Evolutionary conservation across 2,329 filamentous ascomycete genomes (phyloP), one percentile per base, ranked within the genome.

Genomic region (Biscogniauxia sp.): DNA sequence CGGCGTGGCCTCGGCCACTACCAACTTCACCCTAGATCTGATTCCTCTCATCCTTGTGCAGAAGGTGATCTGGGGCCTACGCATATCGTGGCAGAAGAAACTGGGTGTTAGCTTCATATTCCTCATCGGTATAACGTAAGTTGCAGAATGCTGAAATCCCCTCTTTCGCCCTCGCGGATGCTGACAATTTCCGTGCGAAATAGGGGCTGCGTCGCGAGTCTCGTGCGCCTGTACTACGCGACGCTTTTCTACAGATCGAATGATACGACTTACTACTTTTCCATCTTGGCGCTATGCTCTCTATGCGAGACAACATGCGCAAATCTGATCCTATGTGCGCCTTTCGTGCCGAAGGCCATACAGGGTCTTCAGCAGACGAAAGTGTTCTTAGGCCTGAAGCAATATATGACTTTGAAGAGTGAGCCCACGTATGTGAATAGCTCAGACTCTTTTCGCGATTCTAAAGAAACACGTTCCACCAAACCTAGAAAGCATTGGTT

Each of bases 21-120:
- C 57, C 32, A 62, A 62, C 28, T 60, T 62, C 53, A 37, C 26
- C 4, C 23, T 62, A 0, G 61, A 62, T 37, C 55, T 62, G 28
- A 26, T 62, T 17, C 61, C 61, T 41, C 20, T 62, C 23, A 9
- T 49, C 13, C 55, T 62, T 2, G 54, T 26, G n/a, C 61, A 62
- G 28, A 62, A 54, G 61, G 61, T 60, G n/a, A 62, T 62, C 15
- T 62, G 61, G 61, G 26, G 57, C 15, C 61, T 62, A 4, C 57
- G 23, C 11, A 2, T 62, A 15, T 15, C 57, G 15, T 51, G 20
- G 55, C 51, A 57, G 6, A 60, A 60, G 52, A 62, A 62, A 54
- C 25, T 51, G 54, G 58, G 61, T 7, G 57, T 62, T 6, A 62
- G 61, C 53, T 51, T 62, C 23, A 60, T 62, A 8, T 62, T 62